A percentile compares a stretch with the other conserved stretches of the same genome.
Evolutionary conservation across 2,329 filamentous ascomycete genomes (phyloP).

Genomic region (Hirsutella rhossiliensis): DNA sequence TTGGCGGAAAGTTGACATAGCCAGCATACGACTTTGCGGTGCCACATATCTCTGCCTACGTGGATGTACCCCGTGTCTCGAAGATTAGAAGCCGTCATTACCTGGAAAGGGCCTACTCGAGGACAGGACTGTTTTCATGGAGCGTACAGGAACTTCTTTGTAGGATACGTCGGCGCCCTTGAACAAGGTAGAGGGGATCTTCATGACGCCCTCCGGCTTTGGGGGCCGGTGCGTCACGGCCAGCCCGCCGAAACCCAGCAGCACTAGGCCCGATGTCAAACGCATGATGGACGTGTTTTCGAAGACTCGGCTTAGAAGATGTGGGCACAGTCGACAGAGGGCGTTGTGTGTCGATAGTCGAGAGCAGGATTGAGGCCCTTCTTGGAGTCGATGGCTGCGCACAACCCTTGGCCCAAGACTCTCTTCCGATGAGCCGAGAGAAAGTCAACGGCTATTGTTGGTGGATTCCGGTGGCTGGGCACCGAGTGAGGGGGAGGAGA

Average conservation of each 20-base stretch:
- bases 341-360: neutral
- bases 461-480: too few relatives aligned
- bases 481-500: too few relatives aligned
- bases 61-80: neutral
- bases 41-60: conserved; percentile 2
- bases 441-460: too few relatives aligned
- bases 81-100: neutral
- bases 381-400: too few relatives aligned
- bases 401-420: too few relatives aligned
- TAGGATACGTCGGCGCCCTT: neutral
- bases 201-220: neutral
- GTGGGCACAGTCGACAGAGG: neutral
- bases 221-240: neutral
- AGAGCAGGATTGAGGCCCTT: too few relatives aligned
- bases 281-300: neutral
- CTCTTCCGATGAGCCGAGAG: too few relatives aligned
- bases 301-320: neutral
- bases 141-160: conserved; percentile 1
- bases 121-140: too few relatives aligned
- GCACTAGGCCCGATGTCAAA: neutral
- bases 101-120: too few relatives aligned
- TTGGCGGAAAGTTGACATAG: conserved; percentile 2
- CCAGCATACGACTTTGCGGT: conserved; percentile 1
- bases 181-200: neutral
- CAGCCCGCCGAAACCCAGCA: neutral